A percentile compares a stretch with the other conserved stretches of the same genome.
These are phyloP conservation scores for Pyrenochaeta sp. DNA, from an alignment of 2,329 filamentous ascomycete genomes.

Conservation along the genomic window DNA sequence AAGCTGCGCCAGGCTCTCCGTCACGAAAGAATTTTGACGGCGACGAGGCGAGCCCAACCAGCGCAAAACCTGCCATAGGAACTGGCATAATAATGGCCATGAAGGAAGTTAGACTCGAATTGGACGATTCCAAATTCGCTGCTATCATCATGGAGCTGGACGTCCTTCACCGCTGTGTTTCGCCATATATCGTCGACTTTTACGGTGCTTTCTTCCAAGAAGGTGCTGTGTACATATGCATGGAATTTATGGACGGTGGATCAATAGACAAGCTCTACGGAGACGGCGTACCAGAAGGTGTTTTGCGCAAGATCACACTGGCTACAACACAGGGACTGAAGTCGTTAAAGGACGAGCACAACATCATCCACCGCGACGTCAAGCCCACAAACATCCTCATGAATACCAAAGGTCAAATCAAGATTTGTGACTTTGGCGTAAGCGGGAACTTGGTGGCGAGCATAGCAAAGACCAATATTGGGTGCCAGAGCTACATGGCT, in stretches of 20 bases:
- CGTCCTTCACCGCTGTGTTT: slow-evolving; percentile 92
- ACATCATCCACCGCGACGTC: slow-evolving; percentile 98
- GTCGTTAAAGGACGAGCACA: slow-evolving; percentile 94
- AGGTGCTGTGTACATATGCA: slow-evolving; percentile 98
- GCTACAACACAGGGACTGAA: slow-evolving; percentile 92
- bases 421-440: slow-evolving; percentile 98
- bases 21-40: slow-evolving; percentile 39
- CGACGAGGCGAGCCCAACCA: slow-evolving; percentile 48
- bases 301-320: slow-evolving; percentile 89
- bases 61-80: slow-evolving; percentile 54
- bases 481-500: slow-evolving; percentile 99
- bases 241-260: slow-evolving; percentile 98
- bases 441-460: slow-evolving; percentile 96
- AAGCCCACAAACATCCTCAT: slow-evolving; percentile 98
- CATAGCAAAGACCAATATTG: slow-evolving; percentile 98
- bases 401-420: slow-evolving; percentile 89
- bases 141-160: slow-evolving; percentile 98
- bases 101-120: slow-evolving; percentile 96
- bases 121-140: slow-evolving; percentile 96
- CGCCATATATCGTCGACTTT: slow-evolving; percentile 97
- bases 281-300: slow-evolving; percentile 86
- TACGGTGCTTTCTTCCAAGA: slow-evolving; percentile 99
- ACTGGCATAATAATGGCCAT: slow-evolving; percentile 94
- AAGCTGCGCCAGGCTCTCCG: slow-evolving; percentile 50
- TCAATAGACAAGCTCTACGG: slow-evolving; percentile 96